These are phyloP conservation scores for Fusarium denticulatum DNA, from an alignment of 2,329 filamentous ascomycete species.

Conservation along the genomic window DNA sequence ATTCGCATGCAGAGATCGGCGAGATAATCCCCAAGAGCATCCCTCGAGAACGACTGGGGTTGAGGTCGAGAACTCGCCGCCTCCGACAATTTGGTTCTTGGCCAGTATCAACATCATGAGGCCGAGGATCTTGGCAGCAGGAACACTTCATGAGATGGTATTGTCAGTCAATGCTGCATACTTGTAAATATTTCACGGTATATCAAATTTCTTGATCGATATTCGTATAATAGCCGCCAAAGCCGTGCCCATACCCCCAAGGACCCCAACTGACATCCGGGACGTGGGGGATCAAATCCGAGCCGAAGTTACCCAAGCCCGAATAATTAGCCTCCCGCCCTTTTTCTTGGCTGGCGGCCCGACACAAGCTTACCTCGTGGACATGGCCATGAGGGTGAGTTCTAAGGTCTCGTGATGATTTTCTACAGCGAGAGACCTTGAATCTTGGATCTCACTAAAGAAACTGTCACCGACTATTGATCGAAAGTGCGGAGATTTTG, in stretches of 20 bases:
- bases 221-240: conserved; percentile 10
- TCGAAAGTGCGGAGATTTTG: conserved; percentile 4
- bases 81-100: conserved; percentile 3
- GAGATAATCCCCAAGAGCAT: conserved; percentile 15
- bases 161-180: neutral
- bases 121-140: neutral
- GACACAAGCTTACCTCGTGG: conserved; percentile 28
- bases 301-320: conserved; percentile 18
- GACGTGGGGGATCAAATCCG: conserved; percentile 19
- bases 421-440: conserved; percentile 14
- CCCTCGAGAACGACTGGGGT: conserved; percentile 6
- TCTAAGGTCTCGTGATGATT: conserved; percentile 29
- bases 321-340: conserved; percentile 19
- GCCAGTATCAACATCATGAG: neutral
- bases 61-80: conserved; percentile 25
- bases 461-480: neutral
- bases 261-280: neutral
- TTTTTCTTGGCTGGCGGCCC: conserved; percentile 23
- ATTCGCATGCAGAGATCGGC: conserved; percentile 30
- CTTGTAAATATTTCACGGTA: neutral
- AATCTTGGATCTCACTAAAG: neutral
- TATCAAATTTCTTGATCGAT: neutral
- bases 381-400: conserved; percentile 8
- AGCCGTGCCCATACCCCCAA: conserved; percentile 1
- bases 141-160: neutral